These are phyloP conservation scores for Cinnamomum chago DNA, from an alignment of 164 flowering plant species.

Conservation along the genomic window DNA sequence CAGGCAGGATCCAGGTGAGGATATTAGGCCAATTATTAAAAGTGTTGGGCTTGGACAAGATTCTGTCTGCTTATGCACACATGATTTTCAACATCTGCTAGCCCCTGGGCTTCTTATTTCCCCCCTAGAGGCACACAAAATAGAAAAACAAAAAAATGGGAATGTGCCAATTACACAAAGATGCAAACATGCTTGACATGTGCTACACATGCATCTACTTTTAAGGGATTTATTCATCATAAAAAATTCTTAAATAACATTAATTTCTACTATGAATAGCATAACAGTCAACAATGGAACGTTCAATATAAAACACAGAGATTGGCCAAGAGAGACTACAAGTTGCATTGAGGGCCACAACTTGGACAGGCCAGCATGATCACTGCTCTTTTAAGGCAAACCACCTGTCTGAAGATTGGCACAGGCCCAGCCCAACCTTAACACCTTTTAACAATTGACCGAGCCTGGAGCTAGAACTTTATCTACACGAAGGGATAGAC, in stretches of 20 bases:
- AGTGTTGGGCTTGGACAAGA: too few relatives aligned
- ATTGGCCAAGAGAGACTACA: neutral
- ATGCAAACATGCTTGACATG: neutral
- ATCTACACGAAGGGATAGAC: neutral
- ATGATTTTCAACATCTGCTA: neutral
- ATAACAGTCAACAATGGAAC: neutral
- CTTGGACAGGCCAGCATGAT: too few relatives aligned
- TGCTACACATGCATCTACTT: neutral
- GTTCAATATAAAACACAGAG: neutral
- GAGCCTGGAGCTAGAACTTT: neutral
- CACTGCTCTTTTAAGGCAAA: too few relatives aligned
- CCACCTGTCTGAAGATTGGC: too few relatives aligned
- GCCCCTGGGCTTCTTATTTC: neutral
- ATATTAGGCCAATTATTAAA: too few relatives aligned
- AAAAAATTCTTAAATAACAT: neutral
- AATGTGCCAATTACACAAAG: neutral
- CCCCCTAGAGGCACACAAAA: neutral
- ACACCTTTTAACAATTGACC: too few relatives aligned
- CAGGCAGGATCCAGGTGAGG: too few relatives aligned
- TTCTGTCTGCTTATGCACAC: too few relatives aligned
- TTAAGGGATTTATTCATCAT: neutral
- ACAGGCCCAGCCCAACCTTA: too few relatives aligned
- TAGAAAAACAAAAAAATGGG: neutral
- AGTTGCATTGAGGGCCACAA: too few relatives aligned
- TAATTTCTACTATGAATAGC: too few relatives aligned